Base-by-base conservation (phyloP, 2,329 filamentous ascomycete genomes). In the Pseudonectria foliicola region DNA sequence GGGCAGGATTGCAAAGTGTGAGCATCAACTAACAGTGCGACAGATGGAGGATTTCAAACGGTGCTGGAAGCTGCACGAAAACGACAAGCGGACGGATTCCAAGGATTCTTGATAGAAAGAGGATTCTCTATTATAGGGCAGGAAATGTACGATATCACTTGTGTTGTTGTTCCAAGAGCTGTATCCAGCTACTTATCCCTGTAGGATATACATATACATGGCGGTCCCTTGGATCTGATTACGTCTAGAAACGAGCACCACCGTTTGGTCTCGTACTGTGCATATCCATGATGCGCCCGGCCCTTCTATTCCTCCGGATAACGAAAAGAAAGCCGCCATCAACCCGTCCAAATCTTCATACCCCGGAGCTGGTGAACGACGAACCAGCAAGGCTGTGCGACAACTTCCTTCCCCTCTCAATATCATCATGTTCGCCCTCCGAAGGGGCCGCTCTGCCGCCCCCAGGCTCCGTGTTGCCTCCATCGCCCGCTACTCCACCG, bases 51-150 rank as follows among this genome's bases (percentile, higher is more conserved):
- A 74, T 3, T 96, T 96, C 58, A 80, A 80, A 53, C 75, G 82
- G 52, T 96, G 90, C 62, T 96, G 90, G 90, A 95, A 93, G 64
- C 72, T 71, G 44, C 81, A 93, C 52, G 81, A 87, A 31, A 96
- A 96, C 59, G 81, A 94, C 52, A 67, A 83, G 58, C 77, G 92
- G 53, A 95, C 89, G 0, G 73, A 73, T 35, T 80, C 74, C 27
- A 90, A 87, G 55, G 81, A 94, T 55, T 73, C 69, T 25, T 64
- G 46, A 37, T 6, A n/a, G n/a, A 27, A 12, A 12, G n/a, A 12
- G 7, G 11, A 34, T 39, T 26, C 10, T 14, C 10, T 35, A 12
- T 6, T 21, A 21, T 21, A 21, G 25, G 13, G n/a, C 7, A 10
- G n/a, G 13, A 7, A n/a, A 11, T 29, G n/a, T 16, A 29, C 10